These are phyloP conservation scores for Sporobolomyces pararoseus DNA, from an alignment of 768 basidiomycete genomes.

Conservation along the genomic window DNA sequence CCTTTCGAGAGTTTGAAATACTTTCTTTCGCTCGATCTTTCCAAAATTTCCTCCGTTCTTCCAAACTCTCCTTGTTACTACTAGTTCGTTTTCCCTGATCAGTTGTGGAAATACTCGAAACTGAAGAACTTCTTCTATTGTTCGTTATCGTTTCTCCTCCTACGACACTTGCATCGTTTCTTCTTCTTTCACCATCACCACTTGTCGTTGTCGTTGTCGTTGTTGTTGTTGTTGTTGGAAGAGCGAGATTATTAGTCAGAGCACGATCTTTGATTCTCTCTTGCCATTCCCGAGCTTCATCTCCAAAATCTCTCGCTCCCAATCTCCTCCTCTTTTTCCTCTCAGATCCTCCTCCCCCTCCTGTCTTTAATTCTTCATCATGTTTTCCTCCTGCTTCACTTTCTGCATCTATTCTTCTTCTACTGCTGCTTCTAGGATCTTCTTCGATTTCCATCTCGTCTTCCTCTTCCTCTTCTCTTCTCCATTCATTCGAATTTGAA, in stretches of 20 bases:
- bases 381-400: too few species aligned
- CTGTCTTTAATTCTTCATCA: too few species aligned
- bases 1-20: constrained; percentile 14
- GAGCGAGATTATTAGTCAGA: too few species aligned
- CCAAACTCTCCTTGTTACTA: neutral
- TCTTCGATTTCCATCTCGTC: too few species aligned
- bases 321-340: constrained; percentile 1
- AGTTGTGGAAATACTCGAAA: too few species aligned
- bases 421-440: too few species aligned
- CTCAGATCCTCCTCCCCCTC: too few species aligned
- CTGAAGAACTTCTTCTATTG: neutral
- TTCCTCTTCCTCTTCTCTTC: too few species aligned
- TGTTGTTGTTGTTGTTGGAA: neutral
- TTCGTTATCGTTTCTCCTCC: neutral
- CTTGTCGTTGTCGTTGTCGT: neutral
- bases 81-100: too few species aligned
- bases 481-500: too few species aligned
- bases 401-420: too few species aligned
- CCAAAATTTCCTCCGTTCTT: constrained; percentile 17
- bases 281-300: neutral
- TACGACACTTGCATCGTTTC: neutral
- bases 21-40: neutral
- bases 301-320: constrained; percentile 3
- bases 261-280: neutral
- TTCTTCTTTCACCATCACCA: neutral